A percentile compares a stretch with the other conserved stretches of the same genome.
These are phyloP conservation scores for Flaveria linearis DNA, from an alignment of 129 eudicot genomes.

Conservation along the genomic window DNA sequence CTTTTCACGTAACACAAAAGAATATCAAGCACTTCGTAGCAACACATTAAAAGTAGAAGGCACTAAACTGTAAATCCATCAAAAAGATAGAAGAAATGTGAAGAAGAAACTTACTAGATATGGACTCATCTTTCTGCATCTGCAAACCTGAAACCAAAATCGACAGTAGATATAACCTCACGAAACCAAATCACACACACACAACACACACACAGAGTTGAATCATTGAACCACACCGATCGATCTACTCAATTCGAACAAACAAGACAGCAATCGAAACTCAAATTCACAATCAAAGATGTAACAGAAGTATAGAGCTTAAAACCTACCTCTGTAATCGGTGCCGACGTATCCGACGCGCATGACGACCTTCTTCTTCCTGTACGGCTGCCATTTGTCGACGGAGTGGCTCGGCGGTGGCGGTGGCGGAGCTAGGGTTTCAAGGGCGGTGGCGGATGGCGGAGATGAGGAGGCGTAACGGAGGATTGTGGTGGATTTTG, in stretches of 20 bases:
- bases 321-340: constrained; percentile 62
- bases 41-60: neutral
- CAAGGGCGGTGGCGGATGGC: constrained; percentile 26
- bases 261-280: neutral
- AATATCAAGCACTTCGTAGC: neutral
- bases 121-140: constrained; percentile 64
- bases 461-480: constrained; percentile 43
- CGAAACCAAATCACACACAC: neutral
- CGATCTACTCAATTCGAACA: neutral
- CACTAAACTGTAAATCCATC: constrained; percentile 21
- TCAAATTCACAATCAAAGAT: neutral
- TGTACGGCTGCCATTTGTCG: constrained; percentile 68
- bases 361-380: constrained; percentile 95
- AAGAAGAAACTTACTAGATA: constrained; percentile 51
- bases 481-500: constrained; percentile 27
- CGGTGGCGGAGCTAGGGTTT: constrained; percentile 32
- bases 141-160: constrained; percentile 62
- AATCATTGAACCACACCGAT: neutral
- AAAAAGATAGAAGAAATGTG: constrained; percentile 9
- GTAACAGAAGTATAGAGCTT: neutral
- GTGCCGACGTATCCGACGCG: constrained; percentile 95
- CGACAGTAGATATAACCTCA: neutral
- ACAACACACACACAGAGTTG: neutral
- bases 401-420: constrained; percentile 27
- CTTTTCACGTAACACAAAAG: neutral